phyloP scores from a whole-genome alignment of 306 rosid species.

The Cucurbita maxima region DNA sequence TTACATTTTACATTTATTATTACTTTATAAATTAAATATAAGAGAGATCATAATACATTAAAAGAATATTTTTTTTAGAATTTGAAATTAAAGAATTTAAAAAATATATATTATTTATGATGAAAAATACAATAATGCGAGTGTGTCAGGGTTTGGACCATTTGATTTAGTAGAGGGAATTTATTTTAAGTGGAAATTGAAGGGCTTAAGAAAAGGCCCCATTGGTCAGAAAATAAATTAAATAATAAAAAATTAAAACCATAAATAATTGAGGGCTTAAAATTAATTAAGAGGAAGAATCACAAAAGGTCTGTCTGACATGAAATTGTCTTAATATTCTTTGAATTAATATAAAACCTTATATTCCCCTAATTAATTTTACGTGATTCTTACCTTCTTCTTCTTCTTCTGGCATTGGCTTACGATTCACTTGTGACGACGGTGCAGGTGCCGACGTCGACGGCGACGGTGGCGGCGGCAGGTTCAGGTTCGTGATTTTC shows the following conservation, averaged over 20 bases:
- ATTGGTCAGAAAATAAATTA: neutral
- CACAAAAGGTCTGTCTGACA: conserved; percentile 2
- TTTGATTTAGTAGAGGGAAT: neutral
- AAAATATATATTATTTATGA: neutral
- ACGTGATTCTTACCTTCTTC: conserved; percentile 9
- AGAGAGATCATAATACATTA: too few species aligned
- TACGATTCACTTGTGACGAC: neutral
- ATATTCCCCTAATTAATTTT: neutral
- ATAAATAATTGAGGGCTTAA: conserved; percentile 3
- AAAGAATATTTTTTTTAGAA: too few species aligned
- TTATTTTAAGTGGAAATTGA: neutral
- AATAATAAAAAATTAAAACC: neutral
- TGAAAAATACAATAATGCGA: neutral
- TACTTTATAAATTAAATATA: neutral
- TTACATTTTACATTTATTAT: neutral
- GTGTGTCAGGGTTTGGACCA: neutral
- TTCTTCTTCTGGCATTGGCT: neutral
- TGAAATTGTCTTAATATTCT: conserved; percentile 1
- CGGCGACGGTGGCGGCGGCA: neutral
- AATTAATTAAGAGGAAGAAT: conserved; percentile 2
- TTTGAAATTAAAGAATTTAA: too few species aligned
- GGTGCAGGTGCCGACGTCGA: neutral
- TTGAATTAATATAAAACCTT: neutral
- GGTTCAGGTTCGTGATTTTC: neutral
- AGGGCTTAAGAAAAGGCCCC: neutral